Evolutionary conservation across 108 stramenopile species (phyloP).

Genomic region (Fragilaria crotonensis): DNA sequence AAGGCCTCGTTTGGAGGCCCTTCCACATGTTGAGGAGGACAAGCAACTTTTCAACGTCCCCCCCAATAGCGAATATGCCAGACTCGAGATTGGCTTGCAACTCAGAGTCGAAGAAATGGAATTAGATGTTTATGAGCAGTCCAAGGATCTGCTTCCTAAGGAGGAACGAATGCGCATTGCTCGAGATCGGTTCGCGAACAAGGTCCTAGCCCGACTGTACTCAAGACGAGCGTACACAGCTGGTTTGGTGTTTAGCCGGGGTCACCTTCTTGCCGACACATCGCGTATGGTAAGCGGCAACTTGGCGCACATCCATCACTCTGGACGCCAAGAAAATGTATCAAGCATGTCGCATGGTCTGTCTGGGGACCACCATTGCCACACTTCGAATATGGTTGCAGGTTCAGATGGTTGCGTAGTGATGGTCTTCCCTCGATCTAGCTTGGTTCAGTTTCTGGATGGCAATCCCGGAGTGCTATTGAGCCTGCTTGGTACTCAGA

Average conservation of each 20-base stretch:
- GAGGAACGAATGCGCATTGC: constrained; percentile 7
- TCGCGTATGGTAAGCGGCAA: constrained; percentile 62
- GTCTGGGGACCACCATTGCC: constrained; percentile 15
- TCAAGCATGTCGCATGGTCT: constrained; percentile 14
- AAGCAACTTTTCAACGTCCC: constrained; percentile 11
- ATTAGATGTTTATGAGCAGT: constrained; percentile 10
- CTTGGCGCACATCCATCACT: constrained; percentile 25
- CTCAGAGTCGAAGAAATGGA: constrained; percentile 28
- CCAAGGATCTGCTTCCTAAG: constrained; percentile 3
- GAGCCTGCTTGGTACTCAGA: constrained; percentile 61
- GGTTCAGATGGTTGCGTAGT: constrained; percentile 58
- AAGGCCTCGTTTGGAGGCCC: background rate
- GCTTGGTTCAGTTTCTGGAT: constrained; percentile 59
- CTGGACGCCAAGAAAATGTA: constrained; percentile 9
- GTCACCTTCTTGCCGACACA: constrained; percentile 55
- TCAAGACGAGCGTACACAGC: constrained; percentile 50
- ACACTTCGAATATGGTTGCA: constrained; percentile 49
- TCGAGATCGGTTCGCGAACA: constrained; percentile 59
- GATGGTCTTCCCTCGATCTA: constrained; percentile 46
- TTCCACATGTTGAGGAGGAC: constrained; percentile 13
- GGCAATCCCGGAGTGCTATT: constrained; percentile 59
- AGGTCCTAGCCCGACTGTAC: constrained; percentile 57
- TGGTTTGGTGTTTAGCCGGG: constrained; percentile 62
- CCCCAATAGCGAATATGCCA: constrained; percentile 19
- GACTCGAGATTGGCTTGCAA: constrained; percentile 21